phyloP scores from a whole-genome alignment of 495 filamentous ascomycete species.

The Aspergillus haitiensis region DNA sequence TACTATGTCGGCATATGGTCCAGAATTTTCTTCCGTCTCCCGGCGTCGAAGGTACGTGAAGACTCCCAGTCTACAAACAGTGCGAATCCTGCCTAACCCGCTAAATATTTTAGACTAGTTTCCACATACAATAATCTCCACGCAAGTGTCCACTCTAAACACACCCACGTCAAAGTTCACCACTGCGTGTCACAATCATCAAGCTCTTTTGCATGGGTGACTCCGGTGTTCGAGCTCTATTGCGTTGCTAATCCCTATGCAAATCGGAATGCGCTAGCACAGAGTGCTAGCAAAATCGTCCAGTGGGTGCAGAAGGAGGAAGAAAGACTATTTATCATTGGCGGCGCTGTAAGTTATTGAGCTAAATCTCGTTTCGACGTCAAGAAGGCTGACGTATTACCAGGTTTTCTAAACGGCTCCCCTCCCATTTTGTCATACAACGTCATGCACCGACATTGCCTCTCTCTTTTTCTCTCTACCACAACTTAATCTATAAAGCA shows the following conservation, averaged over 20 bases:
- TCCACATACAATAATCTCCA: conserved; percentile 83
- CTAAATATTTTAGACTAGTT: conserved; percentile 56
- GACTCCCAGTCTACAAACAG: background rate
- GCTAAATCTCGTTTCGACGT: no score
- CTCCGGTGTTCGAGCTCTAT: conserved; percentile 89
- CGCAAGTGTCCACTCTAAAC: conserved; percentile 76
- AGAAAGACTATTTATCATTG: conserved; percentile 91
- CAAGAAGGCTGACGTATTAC: background rate
- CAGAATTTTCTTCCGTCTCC: conserved; percentile 64
- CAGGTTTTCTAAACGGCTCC: conserved; percentile 31
- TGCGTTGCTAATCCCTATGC: conserved; percentile 81
- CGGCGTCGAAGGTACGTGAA: conserved; percentile 60
- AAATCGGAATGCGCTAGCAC: conserved; percentile 73
- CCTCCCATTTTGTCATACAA: background rate
- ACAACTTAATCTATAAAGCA: background rate
- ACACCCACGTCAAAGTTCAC: conserved; percentile 80
- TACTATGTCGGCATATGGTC: conserved; percentile 78
- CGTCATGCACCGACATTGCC: background rate
- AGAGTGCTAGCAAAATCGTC: conserved; percentile 81
- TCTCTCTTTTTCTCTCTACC: background rate
- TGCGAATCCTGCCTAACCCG: background rate
- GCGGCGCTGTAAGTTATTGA: conserved; percentile 67
- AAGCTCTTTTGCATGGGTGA: conserved; percentile 84
- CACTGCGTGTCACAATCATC: conserved; percentile 72
- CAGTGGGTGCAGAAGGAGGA: conserved; percentile 91